Evolutionary conservation across 306 rosid species (phyloP).

Genomic region (Ochetophila trinervis): DNA sequence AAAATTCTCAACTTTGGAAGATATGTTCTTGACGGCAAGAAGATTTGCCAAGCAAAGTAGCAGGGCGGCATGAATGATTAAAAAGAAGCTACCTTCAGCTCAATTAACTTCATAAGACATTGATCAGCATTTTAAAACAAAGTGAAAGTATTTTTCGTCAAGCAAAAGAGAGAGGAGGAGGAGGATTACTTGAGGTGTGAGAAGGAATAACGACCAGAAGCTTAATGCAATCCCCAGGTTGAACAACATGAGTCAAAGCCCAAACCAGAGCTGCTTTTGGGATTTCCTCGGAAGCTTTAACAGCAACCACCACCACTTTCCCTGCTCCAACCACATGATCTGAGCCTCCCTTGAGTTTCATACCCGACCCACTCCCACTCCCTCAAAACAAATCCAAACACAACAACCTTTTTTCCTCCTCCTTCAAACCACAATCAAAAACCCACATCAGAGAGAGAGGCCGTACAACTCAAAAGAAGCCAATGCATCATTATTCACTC

Average conservation of each 20-base stretch:
- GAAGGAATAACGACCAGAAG: constrained; percentile 70
- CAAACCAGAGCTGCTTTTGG: constrained; percentile 72
- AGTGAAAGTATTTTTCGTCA: constrained; percentile 4
- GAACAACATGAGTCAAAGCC: constrained; percentile 98
- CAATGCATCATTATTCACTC: constrained; percentile 33
- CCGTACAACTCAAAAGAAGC: constrained; percentile 16
- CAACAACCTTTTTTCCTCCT: constrained; percentile 4
- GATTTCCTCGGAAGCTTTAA: constrained; percentile 77
- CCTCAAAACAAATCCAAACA: constrained; percentile 7
- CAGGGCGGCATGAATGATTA: too few relatives aligned
- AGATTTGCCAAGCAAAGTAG: too few relatives aligned
- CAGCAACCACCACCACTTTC: constrained; percentile 87
- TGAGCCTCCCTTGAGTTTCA: constrained; percentile 43
- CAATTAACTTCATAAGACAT: neutral
- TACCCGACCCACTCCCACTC: constrained; percentile 26
- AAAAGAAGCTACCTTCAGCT: neutral
- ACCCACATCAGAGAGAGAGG: constrained; percentile 34
- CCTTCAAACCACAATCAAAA: constrained; percentile 7
- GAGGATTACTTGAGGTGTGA: constrained; percentile 51
- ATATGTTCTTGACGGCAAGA: too few relatives aligned
- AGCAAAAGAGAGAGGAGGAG: neutral
- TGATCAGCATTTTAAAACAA: constrained; percentile 5
- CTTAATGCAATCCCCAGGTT: constrained; percentile 89
- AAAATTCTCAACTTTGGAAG: neutral
- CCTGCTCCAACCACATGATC: constrained; percentile 45